Evolutionary conservation across 768 basidiomycete species (phyloP), one percentile per base, ranked within the genome.

Genomic region (Tricholoma furcatifolium): DNA sequence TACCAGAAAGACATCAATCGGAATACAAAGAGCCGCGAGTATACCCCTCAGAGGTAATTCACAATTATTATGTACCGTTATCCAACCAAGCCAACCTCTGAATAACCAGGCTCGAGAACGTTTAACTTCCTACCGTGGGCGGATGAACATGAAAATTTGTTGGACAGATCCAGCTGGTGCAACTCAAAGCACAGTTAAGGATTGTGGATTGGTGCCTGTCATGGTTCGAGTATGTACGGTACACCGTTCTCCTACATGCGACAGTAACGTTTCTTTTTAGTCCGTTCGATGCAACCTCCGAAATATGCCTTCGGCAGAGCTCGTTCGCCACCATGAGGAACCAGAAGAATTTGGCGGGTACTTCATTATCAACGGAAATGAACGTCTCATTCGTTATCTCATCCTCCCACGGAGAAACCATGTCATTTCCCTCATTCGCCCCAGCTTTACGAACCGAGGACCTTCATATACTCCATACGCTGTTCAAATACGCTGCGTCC

Each of bases 261-360:
- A 11, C 21, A 41, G 17, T 59, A 9, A 61, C 11, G 21, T 31
- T 32, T 21, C 14, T 12, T 24, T 20, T 23, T 48, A 97, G 91
- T 98, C 96, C 8, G 85, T 84, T 18, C 78, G 96, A 53, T 99
- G 97, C 66, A 97, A 98, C 69, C 70, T 98, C n/a, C 85, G 86
- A 41, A 79, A 79, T 31, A 79, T 97, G 69, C 83, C 93, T 2
- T 90, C 96, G 8, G 81, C 88, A 8, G 88, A 93, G 42, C 85
- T 99, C 41, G 93, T 98, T 51, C 74, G 76, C 51, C 87, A 87
- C 56, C 89, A 96, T 66, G 97, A 99, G 77, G 97, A 99, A 64
- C 87, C 97, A 1, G 93, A 97, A 72, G 97, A 98, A 69, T 98
- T 98, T 64, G 97, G 97, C 47, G 97, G 96, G 24, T 98, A 99